Percentiles rank a stretch among this genome's conserved stretches.
phyloP scores from a whole-genome alignment of 176 grass and related monocot species.

The Elymus sibiricus region DNA sequence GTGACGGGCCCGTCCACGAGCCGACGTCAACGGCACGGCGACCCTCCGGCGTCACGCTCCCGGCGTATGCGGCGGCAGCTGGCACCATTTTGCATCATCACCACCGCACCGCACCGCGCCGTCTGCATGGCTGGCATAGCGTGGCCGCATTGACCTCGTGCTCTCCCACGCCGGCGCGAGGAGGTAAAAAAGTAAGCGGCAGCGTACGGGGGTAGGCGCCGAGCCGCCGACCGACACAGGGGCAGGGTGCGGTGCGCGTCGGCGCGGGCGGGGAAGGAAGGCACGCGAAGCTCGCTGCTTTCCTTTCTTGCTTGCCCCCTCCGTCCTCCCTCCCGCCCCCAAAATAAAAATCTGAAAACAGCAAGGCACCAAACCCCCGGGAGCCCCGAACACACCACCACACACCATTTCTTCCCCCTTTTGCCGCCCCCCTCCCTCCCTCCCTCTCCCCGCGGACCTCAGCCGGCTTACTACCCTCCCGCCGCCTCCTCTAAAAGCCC shows the following conservation, averaged over 20 bases:
- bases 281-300: constrained; percentile 31
- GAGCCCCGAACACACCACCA: background rate
- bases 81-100: background rate
- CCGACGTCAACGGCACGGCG: constrained; percentile 16
- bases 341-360: constrained; percentile 45
- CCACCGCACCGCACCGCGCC: background rate
- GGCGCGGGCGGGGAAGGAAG: constrained; percentile 7
- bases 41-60: background rate
- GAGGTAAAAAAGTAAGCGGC: background rate
- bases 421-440: background rate
- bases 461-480: background rate
- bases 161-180: background rate
- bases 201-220: background rate
- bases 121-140: background rate
- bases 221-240: background rate
- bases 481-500: background rate
- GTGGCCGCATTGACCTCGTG: background rate
- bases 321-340: background rate
- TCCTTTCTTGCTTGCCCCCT: background rate
- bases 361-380: constrained; percentile 24
- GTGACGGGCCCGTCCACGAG: background rate
- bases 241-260: background rate
- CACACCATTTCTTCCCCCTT: background rate
- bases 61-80: background rate
- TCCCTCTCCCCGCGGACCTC: background rate